These are phyloP conservation scores for Asterochloris sp. DNA, from an alignment of 139 green algal genomes.

Conservation along the genomic window DNA sequence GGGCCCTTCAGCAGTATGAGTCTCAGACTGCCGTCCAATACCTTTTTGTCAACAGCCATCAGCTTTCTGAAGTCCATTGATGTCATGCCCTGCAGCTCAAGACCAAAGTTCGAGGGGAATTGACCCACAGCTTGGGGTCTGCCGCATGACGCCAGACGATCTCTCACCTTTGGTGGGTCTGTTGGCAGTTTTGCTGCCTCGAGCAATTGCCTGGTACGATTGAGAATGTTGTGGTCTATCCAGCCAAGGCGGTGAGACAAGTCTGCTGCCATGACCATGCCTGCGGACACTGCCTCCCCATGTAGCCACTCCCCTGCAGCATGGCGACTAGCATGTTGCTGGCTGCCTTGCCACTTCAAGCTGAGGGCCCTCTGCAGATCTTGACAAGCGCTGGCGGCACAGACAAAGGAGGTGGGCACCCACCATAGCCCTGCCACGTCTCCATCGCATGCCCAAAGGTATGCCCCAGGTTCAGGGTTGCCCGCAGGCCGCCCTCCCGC, in stretches of 20 bases:
- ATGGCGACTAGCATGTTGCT: background rate
- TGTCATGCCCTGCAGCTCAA: slow-evolving; percentile 58
- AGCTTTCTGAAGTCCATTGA: slow-evolving; percentile 74
- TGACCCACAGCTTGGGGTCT: background rate
- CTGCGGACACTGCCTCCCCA: slow-evolving; percentile 92
- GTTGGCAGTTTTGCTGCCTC: slow-evolving; percentile 65
- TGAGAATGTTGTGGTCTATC: slow-evolving; percentile 78
- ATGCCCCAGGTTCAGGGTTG: slow-evolving; percentile 98
- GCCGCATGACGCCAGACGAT: background rate
- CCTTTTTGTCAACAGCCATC: slow-evolving; percentile 99
- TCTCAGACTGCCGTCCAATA: slow-evolving; percentile 80
- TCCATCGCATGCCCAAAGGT: slow-evolving; percentile 99
- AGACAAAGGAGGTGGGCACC: background rate
- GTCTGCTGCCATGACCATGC: slow-evolving; percentile 95
- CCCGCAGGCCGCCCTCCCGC: slow-evolving; percentile 90
- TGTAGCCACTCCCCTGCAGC: slow-evolving; percentile 75
- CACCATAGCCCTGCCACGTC: slow-evolving; percentile 57
- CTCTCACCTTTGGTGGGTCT: slow-evolving; percentile 43
- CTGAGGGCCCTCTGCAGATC: too few relatives aligned
- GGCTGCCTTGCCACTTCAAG: background rate
- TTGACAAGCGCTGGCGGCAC: background rate
- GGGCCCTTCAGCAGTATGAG: slow-evolving; percentile 92
- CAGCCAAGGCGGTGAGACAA: slow-evolving; percentile 88
- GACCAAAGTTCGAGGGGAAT: background rate
- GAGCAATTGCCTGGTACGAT: slow-evolving; percentile 70